Percentiles rank a stretch among this genome's conserved stretches.
Conservation (phyloP, 2,329 filamentous ascomycete genomes). For the Epichloe gansuensis region DNA sequence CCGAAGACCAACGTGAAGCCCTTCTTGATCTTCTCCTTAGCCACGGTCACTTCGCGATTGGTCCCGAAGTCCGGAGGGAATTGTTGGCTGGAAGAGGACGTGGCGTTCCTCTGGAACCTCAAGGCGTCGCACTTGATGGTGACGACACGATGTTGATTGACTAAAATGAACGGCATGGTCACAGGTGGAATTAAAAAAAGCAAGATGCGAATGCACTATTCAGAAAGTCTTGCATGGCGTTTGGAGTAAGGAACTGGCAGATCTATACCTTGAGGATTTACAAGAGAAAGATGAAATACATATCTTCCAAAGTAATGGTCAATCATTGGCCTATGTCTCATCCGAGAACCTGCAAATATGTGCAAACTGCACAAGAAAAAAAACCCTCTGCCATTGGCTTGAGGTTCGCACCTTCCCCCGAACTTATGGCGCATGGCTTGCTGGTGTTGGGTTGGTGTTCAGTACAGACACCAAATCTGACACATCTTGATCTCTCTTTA, state of each 20-base stretch:
- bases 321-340: neutral
- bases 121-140: slow-evolving; percentile 46
- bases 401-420: neutral
- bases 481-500: neutral
- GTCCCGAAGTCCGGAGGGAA: slow-evolving; percentile 81
- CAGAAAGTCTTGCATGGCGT: slow-evolving; percentile 11
- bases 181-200: neutral
- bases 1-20: slow-evolving; percentile 85
- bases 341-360: no score
- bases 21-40: slow-evolving; percentile 75
- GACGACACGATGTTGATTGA: slow-evolving; percentile 88
- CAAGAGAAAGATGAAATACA: neutral
- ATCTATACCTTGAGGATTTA: neutral
- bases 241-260: slow-evolving; percentile 5
- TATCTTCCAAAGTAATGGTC: neutral
- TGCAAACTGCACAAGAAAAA: neutral
- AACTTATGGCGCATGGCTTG: neutral
- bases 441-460: neutral
- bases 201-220: slow-evolving; percentile 4
- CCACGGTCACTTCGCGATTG: slow-evolving; percentile 77
- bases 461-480: neutral
- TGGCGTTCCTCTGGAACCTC: slow-evolving; percentile 53
- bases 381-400: no score
- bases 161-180: slow-evolving; percentile 13
- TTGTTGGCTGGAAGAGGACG: slow-evolving; percentile 77